Evolutionary conservation across 495 filamentous ascomycete species (phyloP), one percentile per base, ranked within the genome.

Genomic region (Hypoxylon fuscum): DNA sequence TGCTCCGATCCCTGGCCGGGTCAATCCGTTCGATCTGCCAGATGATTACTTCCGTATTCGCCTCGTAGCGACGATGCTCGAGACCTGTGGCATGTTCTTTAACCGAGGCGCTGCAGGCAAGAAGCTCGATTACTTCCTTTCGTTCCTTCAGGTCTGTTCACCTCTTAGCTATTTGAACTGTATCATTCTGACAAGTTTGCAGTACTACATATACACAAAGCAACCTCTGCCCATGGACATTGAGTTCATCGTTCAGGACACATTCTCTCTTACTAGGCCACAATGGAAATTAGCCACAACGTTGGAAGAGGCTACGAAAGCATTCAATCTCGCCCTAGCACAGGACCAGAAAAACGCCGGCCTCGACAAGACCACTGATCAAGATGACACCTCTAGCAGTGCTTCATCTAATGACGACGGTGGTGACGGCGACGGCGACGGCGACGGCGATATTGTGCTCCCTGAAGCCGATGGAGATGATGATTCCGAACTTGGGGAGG

Each of bases 61-160:
- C 15, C 79, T 99, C 29, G 90, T 94, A 27, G 90, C 93, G 47
- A 93, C 88, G 4, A 77, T 98, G 15, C 85, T 99, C 2, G 95
- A 99, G 76, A 97, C 92, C 5, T 98, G 96, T 68, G 95, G 95
- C 43, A 88, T 93, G 74, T 98, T 92, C 76, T 99, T 96, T 70
- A 93, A 97, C 74, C 89, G 93, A 50, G 95, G 96, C 4, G 86
- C 88, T 29, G 88, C 93, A 0, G 95, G 93, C 70, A 98, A 97
- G 80, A 99, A 97, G 78, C 84, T 99, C 12, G 95, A 99, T 69
- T 98, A 96, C 75, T 99, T 97, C 80, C 82, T 99, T 47, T 94
- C 89, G 0, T 99, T 97, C 76, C 92, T 98, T 72, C 95, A 93
- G 75, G 85, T 85, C 20, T 49, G 59, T 50, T 18, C 18, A 25